Base-by-base conservation (phyloP, 2,329 filamentous ascomycete species). In the Calonectria henricotiae region DNA sequence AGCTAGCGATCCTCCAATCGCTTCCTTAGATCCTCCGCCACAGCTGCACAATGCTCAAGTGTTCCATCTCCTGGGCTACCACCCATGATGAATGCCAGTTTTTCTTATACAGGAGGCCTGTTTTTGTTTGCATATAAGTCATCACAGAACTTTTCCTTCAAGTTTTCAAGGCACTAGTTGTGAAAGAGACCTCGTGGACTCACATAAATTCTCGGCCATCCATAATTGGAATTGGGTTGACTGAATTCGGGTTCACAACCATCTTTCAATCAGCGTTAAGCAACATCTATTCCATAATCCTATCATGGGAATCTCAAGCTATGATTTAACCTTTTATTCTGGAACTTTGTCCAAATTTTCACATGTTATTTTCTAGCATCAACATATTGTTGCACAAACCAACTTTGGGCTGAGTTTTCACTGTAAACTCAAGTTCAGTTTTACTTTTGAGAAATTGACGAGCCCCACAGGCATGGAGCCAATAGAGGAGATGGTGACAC, bases 81-180 rank as follows among this genome's bases (percentile, higher is more conserved):
- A 0, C 86, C 86, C 0, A 85, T 88, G 78, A 75, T 83, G 7
- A 63, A 87, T 0, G 86, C 86, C 1, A 82, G 82, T 0, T 61
- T 84, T 1, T 75, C 85, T 4, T 84, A 88, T 69, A 77, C 82
- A 0, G 74, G 75, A 0, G 85, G 85, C 3, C 73, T 86, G 17
- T 86, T 86, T 70, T 25, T 62, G 3, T 67, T 71, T 39, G 68
- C 37, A 41, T 71, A 25, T 35, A 17, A 54, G 49, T 54, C 12
- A 2, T n/a, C 12, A 35, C 5, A 3, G 17, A 37, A n/a, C 8
- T 3, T n/a, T n/a, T 3, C 7, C 7, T 35, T 23, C 8, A n/a
- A 12, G 4, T 35, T 8, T 2, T 12, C 20, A 20, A 32, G 12
- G 2, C 32, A 54, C 5, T 37, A 20, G 20, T 13, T 6, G 9